A percentile compares a stretch with the other conserved stretches of the same genome.
phyloP scores from a whole-genome alignment of 1,284 basidiomycete genomes.

The Butyriboletus pseudospeciosus region DNA sequence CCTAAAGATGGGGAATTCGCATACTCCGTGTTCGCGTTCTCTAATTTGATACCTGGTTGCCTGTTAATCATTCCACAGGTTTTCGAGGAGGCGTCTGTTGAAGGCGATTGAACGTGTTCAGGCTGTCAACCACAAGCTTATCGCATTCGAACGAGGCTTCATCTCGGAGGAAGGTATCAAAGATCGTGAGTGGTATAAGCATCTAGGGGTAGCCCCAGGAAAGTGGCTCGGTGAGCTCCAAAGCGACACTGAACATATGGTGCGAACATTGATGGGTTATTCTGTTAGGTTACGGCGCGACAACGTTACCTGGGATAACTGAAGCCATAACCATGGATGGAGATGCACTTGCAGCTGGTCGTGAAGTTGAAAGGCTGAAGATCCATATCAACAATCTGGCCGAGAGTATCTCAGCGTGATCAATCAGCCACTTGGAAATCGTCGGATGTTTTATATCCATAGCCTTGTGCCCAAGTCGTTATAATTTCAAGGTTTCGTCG shows the following conservation, averaged over 20 bases:
- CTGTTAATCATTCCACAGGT: conserved; percentile 12
- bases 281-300: conserved; percentile 54
- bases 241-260: conserved; percentile 9
- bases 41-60: background rate
- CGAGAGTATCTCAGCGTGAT: conserved; percentile 26
- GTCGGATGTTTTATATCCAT: background rate
- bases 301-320: conserved; percentile 58
- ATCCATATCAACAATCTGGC: conserved; percentile 40
- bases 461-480: background rate
- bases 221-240: conserved; percentile 56
- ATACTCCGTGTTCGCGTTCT: conserved; percentile 16
- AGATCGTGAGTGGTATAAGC: conserved; percentile 67
- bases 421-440: background rate
- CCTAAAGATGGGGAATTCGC: background rate
- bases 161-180: conserved; percentile 63
- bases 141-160: conserved; percentile 66
- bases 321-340: conserved; percentile 55
- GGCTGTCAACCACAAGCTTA: conserved; percentile 54
- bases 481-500: background rate
- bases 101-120: conserved; percentile 49
- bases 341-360: conserved; percentile 40
- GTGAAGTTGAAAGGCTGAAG: conserved; percentile 47
- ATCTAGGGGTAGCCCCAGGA: conserved; percentile 72
- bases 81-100: conserved; percentile 34
- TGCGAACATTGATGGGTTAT: conserved; percentile 1